These are phyloP conservation scores for Linum lewisii DNA, from an alignment of 345 rosid species.

Conservation along the genomic window DNA sequence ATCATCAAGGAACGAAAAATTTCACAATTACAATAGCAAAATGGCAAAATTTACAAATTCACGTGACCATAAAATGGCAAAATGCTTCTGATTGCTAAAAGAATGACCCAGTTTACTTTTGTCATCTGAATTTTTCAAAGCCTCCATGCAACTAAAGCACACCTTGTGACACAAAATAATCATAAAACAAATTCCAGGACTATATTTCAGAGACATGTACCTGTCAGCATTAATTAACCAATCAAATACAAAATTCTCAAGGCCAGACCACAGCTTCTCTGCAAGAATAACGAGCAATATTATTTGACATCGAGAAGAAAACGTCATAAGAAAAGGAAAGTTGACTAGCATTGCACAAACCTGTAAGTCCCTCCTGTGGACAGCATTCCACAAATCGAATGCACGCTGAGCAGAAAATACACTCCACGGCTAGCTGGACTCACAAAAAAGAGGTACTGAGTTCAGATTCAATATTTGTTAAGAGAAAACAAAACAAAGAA, in stretches of 20 bases:
- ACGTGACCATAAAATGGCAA: too few relatives aligned
- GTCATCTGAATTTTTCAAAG: too few relatives aligned
- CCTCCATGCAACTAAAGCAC: too few relatives aligned
- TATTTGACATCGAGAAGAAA: slow-evolving; percentile 11
- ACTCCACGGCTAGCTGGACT: slow-evolving; percentile 95
- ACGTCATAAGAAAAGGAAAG: slow-evolving; percentile 16
- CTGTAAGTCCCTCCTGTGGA: slow-evolving; percentile 98
- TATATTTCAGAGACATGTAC: slow-evolving; percentile 28
- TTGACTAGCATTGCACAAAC: slow-evolving; percentile 34
- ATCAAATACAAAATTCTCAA: slow-evolving; percentile 96
- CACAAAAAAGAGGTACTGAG: slow-evolving; percentile 20
- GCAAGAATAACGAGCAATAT: slow-evolving; percentile 25
- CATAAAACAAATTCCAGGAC: background rate
- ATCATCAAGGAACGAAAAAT: too few relatives aligned
- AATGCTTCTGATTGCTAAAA: too few relatives aligned
- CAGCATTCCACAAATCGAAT: slow-evolving; percentile 97
- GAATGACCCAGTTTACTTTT: too few relatives aligned
- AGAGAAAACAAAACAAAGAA: background rate
- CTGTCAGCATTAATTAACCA: slow-evolving; percentile 98
- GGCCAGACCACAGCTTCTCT: slow-evolving; percentile 99
- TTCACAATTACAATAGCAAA: too few relatives aligned
- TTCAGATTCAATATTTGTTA: slow-evolving; percentile 4
- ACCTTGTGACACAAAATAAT: too few relatives aligned
- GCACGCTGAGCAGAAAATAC: slow-evolving; percentile 98
- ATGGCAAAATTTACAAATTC: too few relatives aligned